These are phyloP conservation scores for Ceratocystis cacaofunesta DNA, from an alignment of 2,329 filamentous ascomycete species.

Conservation along the genomic window DNA sequence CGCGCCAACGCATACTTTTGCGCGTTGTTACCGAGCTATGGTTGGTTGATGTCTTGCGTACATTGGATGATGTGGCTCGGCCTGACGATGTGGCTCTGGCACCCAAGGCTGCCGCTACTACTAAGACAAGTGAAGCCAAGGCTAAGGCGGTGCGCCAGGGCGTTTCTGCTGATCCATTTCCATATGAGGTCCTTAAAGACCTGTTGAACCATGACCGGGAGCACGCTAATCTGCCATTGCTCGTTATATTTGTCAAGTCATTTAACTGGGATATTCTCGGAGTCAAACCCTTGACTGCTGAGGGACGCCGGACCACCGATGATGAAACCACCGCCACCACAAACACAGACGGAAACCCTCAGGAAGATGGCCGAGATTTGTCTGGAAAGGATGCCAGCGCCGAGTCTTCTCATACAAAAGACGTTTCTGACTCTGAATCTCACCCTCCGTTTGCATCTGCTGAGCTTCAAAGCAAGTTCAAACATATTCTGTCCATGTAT, in stretches of 20 bases:
- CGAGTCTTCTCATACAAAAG: conserved; percentile 16
- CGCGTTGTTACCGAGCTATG: conserved; percentile 90
- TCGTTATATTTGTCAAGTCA: conserved; percentile 89
- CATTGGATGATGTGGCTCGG: conserved; percentile 51
- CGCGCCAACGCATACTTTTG: conserved; percentile 70
- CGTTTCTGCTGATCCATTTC: conserved; percentile 69
- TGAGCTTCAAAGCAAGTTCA: conserved; percentile 74
- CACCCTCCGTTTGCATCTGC: conserved; percentile 62
- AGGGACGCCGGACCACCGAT: conserved; percentile 70
- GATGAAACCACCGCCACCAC: conserved; percentile 50
- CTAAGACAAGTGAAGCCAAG: conserved; percentile 48
- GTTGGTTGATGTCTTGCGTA: conserved; percentile 78
- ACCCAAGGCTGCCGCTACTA: conserved; percentile 29
- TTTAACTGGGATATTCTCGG: conserved; percentile 94
- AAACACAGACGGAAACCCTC: conserved; percentile 28
- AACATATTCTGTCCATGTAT: conserved; percentile 70
- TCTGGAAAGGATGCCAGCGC: conserved; percentile 17
- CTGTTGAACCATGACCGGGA: conserved; percentile 86
- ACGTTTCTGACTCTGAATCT: conserved; percentile 26
- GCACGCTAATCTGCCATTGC: conserved; percentile 75
- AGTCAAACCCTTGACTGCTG: conserved; percentile 52
- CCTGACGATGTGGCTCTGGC: conserved; percentile 50
- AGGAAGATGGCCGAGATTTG: background rate
- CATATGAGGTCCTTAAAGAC: conserved; percentile 94
- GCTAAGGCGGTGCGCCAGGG: conserved; percentile 42